These are phyloP conservation scores for Colletotrichum lindemuthianum DNA, from an alignment of 2,329 filamentous ascomycete genomes.

Conservation along the genomic window DNA sequence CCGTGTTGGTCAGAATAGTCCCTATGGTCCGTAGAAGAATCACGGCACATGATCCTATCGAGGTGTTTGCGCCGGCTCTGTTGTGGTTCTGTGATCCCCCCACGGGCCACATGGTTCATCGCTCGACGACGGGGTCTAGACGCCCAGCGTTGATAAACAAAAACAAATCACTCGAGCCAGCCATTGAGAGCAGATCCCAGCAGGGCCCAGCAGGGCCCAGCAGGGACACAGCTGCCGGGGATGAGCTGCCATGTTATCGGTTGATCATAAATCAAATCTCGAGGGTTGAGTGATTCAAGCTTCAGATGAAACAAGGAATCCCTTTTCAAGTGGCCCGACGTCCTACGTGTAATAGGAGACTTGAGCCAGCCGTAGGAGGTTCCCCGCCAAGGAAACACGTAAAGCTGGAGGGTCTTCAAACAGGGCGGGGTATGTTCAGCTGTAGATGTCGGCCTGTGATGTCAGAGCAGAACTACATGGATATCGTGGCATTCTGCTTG, in stretches of 20 bases:
- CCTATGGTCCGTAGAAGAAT: not conserved
- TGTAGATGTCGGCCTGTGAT: not conserved
- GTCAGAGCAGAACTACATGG: not conserved
- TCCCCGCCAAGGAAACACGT: constrained; percentile 5
- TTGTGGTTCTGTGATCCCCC: not conserved
- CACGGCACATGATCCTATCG: not conserved
- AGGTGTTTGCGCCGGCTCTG: not conserved
- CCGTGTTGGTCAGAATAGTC: not conserved
- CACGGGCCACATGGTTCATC: not conserved
- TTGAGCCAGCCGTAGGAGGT: not conserved
- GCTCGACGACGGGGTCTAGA: not conserved
- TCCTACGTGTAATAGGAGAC: not conserved
- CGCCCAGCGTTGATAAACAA: not conserved
- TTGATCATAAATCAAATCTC: not conserved
- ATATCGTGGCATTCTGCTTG: not conserved
- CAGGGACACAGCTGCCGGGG: constrained; percentile 11
- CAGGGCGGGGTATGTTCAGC: constrained; percentile 19
- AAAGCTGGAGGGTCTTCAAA: not conserved
- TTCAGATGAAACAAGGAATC: constrained; percentile 30
- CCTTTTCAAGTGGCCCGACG: not conserved
- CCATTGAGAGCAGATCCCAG: too few relatives aligned
- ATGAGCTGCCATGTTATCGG: not conserved
- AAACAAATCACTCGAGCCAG: not conserved
- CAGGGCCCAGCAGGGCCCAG: not conserved
- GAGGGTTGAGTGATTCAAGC: constrained; percentile 19